Conservation (phyloP, 2,329 filamentous ascomycete genomes). For the Hirsutella thompsonii region DNA sequence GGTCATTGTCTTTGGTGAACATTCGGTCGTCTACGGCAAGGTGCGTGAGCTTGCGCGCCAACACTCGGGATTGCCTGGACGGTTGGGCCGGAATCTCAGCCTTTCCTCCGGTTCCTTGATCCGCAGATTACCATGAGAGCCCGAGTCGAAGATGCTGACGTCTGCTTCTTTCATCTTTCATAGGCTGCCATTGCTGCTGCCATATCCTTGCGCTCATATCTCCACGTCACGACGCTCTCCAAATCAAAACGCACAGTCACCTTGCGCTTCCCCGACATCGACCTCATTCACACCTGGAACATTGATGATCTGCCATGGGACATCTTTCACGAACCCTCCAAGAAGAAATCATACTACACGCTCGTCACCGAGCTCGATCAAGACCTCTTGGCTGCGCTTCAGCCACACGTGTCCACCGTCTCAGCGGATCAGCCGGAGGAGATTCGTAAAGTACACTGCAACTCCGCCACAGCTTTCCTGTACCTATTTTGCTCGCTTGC, state of each 20-base stretch:
- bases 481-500: slow-evolving; percentile 88
- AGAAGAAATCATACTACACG: slow-evolving; percentile 94
- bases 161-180: not conserved
- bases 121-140: no score
- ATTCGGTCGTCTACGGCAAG: slow-evolving; percentile 96
- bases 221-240: slow-evolving; percentile 86
- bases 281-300: slow-evolving; percentile 82
- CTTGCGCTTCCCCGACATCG: slow-evolving; percentile 82
- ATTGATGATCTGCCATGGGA: slow-evolving; percentile 87
- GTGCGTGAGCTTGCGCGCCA: slow-evolving; percentile 26
- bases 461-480: slow-evolving; percentile 73
- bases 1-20: slow-evolving; percentile 95
- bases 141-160: no score
- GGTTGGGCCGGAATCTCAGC: no score
- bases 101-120: no score
- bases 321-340: slow-evolving; percentile 62
- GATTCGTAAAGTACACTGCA: slow-evolving; percentile 71
- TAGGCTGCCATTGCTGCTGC: slow-evolving; percentile 87
- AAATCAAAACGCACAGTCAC: slow-evolving; percentile 84
- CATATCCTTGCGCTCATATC: slow-evolving; percentile 89
- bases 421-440: slow-evolving; percentile 54
- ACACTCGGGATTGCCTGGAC: no score
- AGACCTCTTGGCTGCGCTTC: slow-evolving; percentile 67
- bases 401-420: slow-evolving; percentile 64
- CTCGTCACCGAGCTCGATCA: slow-evolving; percentile 72